A percentile compares a stretch with the other conserved stretches of the same genome.
Conservation (phyloP, 2,329 filamentous ascomycete species). For the Monilinia aucupariae region DNA sequence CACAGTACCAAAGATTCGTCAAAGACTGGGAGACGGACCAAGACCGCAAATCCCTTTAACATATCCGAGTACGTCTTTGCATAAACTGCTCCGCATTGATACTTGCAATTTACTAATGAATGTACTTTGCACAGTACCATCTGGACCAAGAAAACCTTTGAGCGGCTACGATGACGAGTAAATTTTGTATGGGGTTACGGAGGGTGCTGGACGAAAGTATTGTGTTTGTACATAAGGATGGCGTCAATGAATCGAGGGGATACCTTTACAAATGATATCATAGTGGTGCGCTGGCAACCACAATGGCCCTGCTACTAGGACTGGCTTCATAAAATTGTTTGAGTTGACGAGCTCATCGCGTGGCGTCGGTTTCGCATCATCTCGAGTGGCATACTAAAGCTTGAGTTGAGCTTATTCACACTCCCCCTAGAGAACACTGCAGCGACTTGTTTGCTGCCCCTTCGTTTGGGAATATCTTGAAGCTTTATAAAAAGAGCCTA, state of each 20-base stretch:
- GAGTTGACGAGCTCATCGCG: background rate
- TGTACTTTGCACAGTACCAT: slow-evolving; percentile 43
- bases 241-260: slow-evolving; percentile 12
- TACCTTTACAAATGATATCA: slow-evolving; percentile 10
- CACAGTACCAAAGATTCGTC: slow-evolving; percentile 68
- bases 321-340: background rate
- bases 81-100: background rate
- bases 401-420: background rate
- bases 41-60: slow-evolving; percentile 73
- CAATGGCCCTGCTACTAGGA: background rate
- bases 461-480: background rate
- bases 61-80: slow-evolving; percentile 72
- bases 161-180: slow-evolving; percentile 53
- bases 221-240: slow-evolving; percentile 14
- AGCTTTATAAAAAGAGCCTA: background rate
- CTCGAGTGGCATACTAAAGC: background rate
- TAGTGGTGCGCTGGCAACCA: background rate
- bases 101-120: slow-evolving; percentile 24
- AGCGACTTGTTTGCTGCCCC: background rate
- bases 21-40: slow-evolving; percentile 66
- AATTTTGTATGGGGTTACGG: background rate
- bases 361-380: background rate
- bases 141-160: slow-evolving; percentile 53
- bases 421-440: background rate
- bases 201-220: background rate